Conservation (phyloP, 345 rosid genomes). For the Populus alba region DNA sequence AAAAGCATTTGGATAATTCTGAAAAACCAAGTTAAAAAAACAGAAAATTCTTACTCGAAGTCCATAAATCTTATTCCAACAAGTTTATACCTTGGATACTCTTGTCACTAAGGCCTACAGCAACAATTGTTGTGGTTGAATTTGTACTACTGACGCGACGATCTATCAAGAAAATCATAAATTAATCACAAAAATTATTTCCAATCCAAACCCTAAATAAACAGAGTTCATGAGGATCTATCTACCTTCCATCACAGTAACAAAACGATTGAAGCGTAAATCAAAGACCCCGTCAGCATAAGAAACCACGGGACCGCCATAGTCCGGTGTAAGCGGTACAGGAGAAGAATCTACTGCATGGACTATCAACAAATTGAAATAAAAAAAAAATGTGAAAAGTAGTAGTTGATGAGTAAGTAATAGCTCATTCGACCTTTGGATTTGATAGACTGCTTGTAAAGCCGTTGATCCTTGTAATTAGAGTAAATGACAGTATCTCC, state of each 20-base stretch:
- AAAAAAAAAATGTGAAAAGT: not conserved
- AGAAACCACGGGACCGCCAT: slow-evolving; percentile 56
- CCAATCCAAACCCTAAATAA: not conserved
- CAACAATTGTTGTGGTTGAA: slow-evolving; percentile 57
- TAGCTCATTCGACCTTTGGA: slow-evolving; percentile 36
- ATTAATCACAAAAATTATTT: not conserved
- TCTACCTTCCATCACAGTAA: slow-evolving; percentile 86
- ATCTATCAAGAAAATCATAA: slow-evolving; percentile 41
- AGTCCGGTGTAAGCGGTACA: slow-evolving; percentile 73
- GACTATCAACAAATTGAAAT: slow-evolving; percentile 10
- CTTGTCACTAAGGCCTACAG: slow-evolving; percentile 42
- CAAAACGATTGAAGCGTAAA: slow-evolving; percentile 53
- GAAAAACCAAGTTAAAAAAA: not conserved
- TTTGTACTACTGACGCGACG: slow-evolving; percentile 54
- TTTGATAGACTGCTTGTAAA: slow-evolving; percentile 55
- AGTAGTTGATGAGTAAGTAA: not conserved
- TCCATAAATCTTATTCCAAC: not conserved
- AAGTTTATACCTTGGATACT: slow-evolving; percentile 49
- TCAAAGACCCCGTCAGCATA: slow-evolving; percentile 94
- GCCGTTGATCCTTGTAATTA: slow-evolving; percentile 81
- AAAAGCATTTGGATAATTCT: not conserved
- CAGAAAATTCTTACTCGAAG: no score
- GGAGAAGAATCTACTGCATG: slow-evolving; percentile 46
- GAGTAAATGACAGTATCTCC: slow-evolving; percentile 67
- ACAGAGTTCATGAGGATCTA: slow-evolving; percentile 16